Evolutionary conservation across 192 early-diverging fungal species (phyloP).

Genomic region (Diversispora eburnea): DNA sequence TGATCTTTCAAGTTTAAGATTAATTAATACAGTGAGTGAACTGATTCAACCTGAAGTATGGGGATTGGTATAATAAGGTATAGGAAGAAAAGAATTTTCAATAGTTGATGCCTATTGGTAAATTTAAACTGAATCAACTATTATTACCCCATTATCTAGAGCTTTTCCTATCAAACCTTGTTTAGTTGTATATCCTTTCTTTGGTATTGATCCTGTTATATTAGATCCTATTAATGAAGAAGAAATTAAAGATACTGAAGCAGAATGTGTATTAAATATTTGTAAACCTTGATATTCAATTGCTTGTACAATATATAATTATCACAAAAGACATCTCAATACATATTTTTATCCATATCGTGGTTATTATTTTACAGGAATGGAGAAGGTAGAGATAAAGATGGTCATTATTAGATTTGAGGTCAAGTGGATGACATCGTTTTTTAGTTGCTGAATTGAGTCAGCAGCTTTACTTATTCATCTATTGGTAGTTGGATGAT

Average conservation of each 20-base stretch:
- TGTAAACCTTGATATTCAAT: constrained; percentile 87
- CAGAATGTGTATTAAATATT: constrained; percentile 89
- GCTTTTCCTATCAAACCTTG: constrained; percentile 88
- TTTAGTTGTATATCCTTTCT: constrained; percentile 94
- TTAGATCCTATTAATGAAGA: constrained; percentile 81
- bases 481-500: constrained; percentile 81
- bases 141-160: constrained; percentile 89
- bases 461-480: constrained; percentile 37
- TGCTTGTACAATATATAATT: constrained; percentile 84
- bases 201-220: constrained; percentile 86
- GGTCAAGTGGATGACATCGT: constrained; percentile 87
- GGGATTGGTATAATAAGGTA: constrained; percentile 92
- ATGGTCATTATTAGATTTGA: constrained; percentile 95
- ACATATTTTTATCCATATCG: constrained; percentile 90
- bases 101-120: constrained; percentile 97
- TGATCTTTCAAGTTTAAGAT: constrained; percentile 79
- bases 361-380: constrained; percentile 95
- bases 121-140: constrained; percentile 88
- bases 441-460: constrained; percentile 73
- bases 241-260: constrained; percentile 80
- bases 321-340: constrained; percentile 89
- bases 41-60: constrained; percentile 98
- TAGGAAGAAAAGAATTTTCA: constrained; percentile 82
- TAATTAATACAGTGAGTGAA: constrained; percentile 93
- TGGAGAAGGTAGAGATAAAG: constrained; percentile 84